Evolutionary conservation across 1,284 basidiomycete genomes (phyloP), one percentile per base, ranked within the genome.

Genomic region (Tilletia caries): DNA sequence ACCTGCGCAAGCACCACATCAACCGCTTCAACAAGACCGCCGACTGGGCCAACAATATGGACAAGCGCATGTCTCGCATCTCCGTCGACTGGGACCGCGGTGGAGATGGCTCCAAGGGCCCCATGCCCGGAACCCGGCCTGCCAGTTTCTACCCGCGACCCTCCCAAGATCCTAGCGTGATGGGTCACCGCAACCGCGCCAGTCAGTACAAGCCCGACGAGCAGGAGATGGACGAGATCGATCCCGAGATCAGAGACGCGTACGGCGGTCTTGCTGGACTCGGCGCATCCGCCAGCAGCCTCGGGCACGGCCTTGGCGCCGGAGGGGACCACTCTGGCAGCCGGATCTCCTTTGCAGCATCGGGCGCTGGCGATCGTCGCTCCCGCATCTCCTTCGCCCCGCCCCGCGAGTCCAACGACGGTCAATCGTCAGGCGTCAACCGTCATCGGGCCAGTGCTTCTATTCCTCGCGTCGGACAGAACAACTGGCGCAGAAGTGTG

Each of bases 41-140:
- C 64, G 77, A 80, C 74, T 80, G 78, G 78, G 79, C 79, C 44
- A 76, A 80, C 27, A 73, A 78, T 70, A 79, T 80, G 78, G 79
- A 80, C 77, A 75, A 80, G 75, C 78, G 79, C 73, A 80, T 80
- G 79, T 74, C 71, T 68, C 72, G 78, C 46, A 79, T 80, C 69
- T 80, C 79, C 44, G 71, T 80, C 70, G 79, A 80, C 68, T 80
- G 79, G 79, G 73, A 70, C 25, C 29, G 44, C 20, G 79, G 78
- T 41, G 79, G 79, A 64, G 79, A 79, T 64, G 79, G 79, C 50
- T 74, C 75, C 25, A 72, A 70, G 32, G 79, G 79, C 27, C 70
- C 78, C 46, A 34, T 78, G 27, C 74, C 76, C 8, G 79, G 78
- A 23, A 76, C 73, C 15, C 73, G 79, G 13, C 79, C 79, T 10